A percentile compares a stretch with the other conserved stretches of the same genome.
Conservation (phyloP, 441 rosid genomes). For the Adansonia madagascariensis region DNA sequence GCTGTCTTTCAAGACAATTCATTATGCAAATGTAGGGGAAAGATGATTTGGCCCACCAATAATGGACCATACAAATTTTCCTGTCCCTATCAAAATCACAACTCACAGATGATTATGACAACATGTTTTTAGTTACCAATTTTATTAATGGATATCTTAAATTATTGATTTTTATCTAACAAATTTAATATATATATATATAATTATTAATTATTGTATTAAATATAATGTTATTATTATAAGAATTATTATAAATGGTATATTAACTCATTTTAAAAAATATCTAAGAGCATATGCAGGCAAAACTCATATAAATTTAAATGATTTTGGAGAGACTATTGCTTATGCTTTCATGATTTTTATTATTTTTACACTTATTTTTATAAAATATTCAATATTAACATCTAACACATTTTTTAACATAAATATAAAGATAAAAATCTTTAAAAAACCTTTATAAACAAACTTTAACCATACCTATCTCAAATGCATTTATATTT, state of each 20-base stretch:
- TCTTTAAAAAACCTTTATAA: too few species aligned
- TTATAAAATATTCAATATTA: too few species aligned
- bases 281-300: background rate
- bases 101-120: conserved; percentile 37
- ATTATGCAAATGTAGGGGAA: conserved; percentile 23
- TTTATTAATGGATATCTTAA: background rate
- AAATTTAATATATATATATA: too few species aligned
- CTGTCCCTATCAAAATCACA: conserved; percentile 40
- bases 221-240: background rate
- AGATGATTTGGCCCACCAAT: conserved; percentile 48
- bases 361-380: too few species aligned
- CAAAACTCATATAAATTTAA: background rate
- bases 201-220: background rate
- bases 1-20: conserved; percentile 39
- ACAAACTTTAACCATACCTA: too few species aligned
- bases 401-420: too few species aligned
- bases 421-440: too few species aligned
- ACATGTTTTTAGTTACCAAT: background rate
- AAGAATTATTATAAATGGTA: background rate
- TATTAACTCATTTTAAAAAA: background rate
- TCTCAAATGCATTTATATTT: too few species aligned
- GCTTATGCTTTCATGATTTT: background rate
- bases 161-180: too few species aligned
- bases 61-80: conserved; percentile 48
- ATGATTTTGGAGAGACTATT: background rate